A percentile compares a stretch with the other conserved stretches of the same genome.
phyloP scores from a whole-genome alignment of 257 asterid species.

The Nicotiana tomentosiformis region DNA sequence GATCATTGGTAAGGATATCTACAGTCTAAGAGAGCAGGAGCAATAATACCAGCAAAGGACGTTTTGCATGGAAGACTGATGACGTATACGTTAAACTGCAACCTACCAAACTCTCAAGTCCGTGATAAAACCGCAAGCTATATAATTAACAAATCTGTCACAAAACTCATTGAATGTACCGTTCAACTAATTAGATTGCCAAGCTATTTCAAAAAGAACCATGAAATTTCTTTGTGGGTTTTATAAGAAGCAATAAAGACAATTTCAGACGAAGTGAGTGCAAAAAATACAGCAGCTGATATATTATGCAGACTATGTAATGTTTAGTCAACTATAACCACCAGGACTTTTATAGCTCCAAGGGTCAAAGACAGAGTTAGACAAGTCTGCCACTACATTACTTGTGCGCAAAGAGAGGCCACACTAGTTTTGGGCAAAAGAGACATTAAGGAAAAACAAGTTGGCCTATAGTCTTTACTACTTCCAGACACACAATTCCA shows the following conservation, averaged over 20 bases:
- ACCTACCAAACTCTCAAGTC: not conserved
- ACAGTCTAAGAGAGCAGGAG: not conserved
- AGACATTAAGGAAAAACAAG: not conserved
- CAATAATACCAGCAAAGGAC: not conserved
- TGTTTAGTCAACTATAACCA: not conserved
- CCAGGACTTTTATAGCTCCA: not conserved
- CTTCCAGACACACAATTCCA: not conserved
- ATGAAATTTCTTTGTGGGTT: not conserved
- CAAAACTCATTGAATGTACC: not conserved
- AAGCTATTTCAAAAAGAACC: not conserved
- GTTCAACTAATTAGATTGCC: not conserved
- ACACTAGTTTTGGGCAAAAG: not conserved
- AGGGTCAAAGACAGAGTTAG: not conserved
- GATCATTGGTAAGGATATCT: not conserved
- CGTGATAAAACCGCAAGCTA: not conserved
- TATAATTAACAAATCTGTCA: not conserved
- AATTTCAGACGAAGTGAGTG: not conserved
- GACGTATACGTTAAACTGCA: not conserved
- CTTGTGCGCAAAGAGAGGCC: not conserved
- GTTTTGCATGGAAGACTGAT: not conserved
- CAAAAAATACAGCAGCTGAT: not conserved
- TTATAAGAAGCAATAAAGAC: not conserved
- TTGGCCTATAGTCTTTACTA: not conserved
- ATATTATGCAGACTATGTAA: not conserved
- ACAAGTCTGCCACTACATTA: not conserved